phyloP scores from a whole-genome alignment of 2,329 filamentous ascomycete genomes.

The Cladosporium sphaerospermum region DNA sequence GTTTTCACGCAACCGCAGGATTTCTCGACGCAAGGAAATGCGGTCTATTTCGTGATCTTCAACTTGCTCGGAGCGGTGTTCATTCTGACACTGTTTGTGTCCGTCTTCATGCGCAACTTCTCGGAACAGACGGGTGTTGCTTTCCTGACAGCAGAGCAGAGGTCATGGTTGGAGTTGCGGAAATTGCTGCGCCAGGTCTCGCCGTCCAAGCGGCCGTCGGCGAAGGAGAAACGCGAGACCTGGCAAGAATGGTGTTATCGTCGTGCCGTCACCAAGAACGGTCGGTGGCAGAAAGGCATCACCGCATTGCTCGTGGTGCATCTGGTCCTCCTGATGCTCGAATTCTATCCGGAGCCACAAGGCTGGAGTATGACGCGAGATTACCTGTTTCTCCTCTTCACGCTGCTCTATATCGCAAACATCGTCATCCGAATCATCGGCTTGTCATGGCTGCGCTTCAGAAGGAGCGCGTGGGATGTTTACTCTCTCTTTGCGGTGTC shows the following conservation, averaged over 20 bases:
- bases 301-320: slow-evolving; percentile 77
- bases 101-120: slow-evolving; percentile 99
- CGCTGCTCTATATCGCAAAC: slow-evolving; percentile 75
- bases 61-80: slow-evolving; percentile 95
- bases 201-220: slow-evolving; percentile 84
- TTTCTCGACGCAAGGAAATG: slow-evolving; percentile 72
- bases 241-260: slow-evolving; percentile 96
- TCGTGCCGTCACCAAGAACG: slow-evolving; percentile 86
- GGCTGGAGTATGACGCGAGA: slow-evolving; percentile 65
- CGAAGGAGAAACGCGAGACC: slow-evolving; percentile 61
- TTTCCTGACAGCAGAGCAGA: slow-evolving; percentile 89
- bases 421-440: slow-evolving; percentile 78
- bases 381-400: slow-evolving; percentile 72
- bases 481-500: slow-evolving; percentile 76
- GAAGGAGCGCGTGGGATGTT: slow-evolving; percentile 90
- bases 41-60: slow-evolving; percentile 91
- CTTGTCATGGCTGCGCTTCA: slow-evolving; percentile 85
- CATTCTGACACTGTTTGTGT: slow-evolving; percentile 93
- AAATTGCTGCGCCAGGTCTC: slow-evolving; percentile 90
- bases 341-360: slow-evolving; percentile 70
- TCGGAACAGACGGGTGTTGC: slow-evolving; percentile 97
- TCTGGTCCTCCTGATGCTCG: slow-evolving; percentile 72
- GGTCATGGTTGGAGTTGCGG: slow-evolving; percentile 90
- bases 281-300: slow-evolving; percentile 80
- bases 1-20: slow-evolving; percentile 64